These are phyloP conservation scores for Plasmodium chabaudi DNA, from an alignment of 169 alveolate genomes.

Conservation along the genomic window DNA sequence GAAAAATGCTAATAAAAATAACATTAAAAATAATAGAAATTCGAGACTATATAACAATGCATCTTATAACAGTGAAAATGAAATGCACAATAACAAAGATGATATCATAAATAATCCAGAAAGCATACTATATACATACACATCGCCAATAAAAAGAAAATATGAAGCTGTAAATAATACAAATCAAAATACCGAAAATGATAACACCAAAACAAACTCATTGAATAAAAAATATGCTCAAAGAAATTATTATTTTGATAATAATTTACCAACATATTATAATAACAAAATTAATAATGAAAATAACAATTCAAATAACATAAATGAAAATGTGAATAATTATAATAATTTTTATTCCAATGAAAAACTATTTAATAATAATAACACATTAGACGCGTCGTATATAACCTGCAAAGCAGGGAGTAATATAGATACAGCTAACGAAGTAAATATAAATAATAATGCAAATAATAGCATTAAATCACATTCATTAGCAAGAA, in stretches of 20 bases:
- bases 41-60: background rate
- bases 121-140: slow-evolving; percentile 6
- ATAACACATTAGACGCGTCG: background rate
- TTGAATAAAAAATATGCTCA: slow-evolving; percentile 19
- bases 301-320: slow-evolving; percentile 2
- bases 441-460: background rate
- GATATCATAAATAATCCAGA: slow-evolving; percentile 11
- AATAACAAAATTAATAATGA: background rate
- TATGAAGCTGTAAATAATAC: slow-evolving; percentile 38
- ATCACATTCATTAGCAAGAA: slow-evolving; percentile 21
- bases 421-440: slow-evolving; percentile 2
- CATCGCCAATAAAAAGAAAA: slow-evolving; percentile 65
- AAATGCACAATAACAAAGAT: slow-evolving; percentile 3
- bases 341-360: slow-evolving; percentile 14
- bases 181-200: slow-evolving; percentile 21
- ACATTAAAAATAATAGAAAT: background rate
- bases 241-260: slow-evolving; percentile 14
- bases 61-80: slow-evolving; percentile 13
- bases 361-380: slow-evolving; percentile 16
- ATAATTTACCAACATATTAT: slow-evolving; percentile 16
- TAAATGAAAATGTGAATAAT: slow-evolving; percentile 18
- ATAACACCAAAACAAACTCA: slow-evolving; percentile 6
- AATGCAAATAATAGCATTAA: background rate
- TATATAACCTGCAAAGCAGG: background rate
- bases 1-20: slow-evolving; percentile 1